These are phyloP conservation scores for Candida gorgasii DNA, from an alignment of 805 yeast species.

Conservation along the genomic window DNA sequence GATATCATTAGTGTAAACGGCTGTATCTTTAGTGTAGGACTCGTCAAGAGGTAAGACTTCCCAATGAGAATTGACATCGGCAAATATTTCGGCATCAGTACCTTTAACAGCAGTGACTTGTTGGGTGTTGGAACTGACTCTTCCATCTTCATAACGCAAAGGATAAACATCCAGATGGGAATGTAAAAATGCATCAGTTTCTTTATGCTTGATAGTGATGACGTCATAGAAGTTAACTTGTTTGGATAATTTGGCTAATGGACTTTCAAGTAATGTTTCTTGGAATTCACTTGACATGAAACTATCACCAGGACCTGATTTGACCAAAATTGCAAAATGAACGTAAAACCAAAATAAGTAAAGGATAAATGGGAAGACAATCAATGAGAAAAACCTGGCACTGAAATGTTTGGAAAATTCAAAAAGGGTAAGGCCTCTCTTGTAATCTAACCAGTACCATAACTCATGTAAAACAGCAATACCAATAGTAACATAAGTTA, in stretches of 20 bases:
- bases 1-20: conserved; percentile 66
- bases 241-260: conserved; percentile 67
- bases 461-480: conserved; percentile 80
- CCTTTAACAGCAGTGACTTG: conserved; percentile 72
- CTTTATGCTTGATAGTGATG: conserved; percentile 77
- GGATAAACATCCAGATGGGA: conserved; percentile 81
- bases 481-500: conserved; percentile 88
- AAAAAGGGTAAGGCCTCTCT: conserved; percentile 59
- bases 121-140: conserved; percentile 91
- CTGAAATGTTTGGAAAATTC: conserved; percentile 67
- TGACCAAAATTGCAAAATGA: conserved; percentile 78
- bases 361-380: conserved; percentile 77
- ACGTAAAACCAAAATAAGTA: conserved; percentile 89
- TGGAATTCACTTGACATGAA: conserved; percentile 97
- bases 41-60: conserved; percentile 65
- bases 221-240: conserved; percentile 74
- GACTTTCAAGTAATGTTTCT: conserved; percentile 84
- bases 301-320: conserved; percentile 93
- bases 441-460: conserved; percentile 81
- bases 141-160: conserved; percentile 91
- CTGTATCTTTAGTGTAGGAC: conserved; percentile 42
- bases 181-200: conserved; percentile 76
- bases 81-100: conserved; percentile 36
- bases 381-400: conserved; percentile 69
- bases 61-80: conserved; percentile 79